Base-by-base conservation (phyloP, 768 basidiomycete species). In the Phanerochaete sordida region DNA sequence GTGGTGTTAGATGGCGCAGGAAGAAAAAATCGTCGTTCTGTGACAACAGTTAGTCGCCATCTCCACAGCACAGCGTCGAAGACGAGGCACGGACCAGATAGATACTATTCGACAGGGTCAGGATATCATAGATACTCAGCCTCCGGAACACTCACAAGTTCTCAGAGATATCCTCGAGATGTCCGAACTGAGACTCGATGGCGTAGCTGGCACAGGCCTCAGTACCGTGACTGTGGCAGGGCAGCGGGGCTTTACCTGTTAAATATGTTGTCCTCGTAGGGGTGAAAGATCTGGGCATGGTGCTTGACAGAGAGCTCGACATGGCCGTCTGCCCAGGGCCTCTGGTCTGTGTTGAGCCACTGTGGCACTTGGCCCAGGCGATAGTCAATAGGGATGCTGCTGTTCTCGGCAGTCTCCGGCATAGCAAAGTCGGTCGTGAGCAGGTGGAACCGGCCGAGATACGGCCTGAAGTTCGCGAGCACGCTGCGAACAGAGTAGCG, bases 21-120 rank as follows among this genome's bases (percentile, higher is more conserved):
- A 78, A 62, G 64, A 74, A 79, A 58, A 76, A 74, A 64, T 79
- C 78, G 62, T 79, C 77, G 62, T 79, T 79, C 67, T 74, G 11
- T 16, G 37, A 11, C 3, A 5, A 43, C 23, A 21, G 37, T 55
- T 44, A 45, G 24, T 23, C 16, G 23, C 13, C 37, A 7, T 3
- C 11, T 11, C 12, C 16, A 15, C 19, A 16, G 15, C 37, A 35
- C 16, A 30, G 43, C 15, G 35, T 13, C 7, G 33, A 13, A 35
- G 13, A 13, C 6, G 13, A 35, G 8, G 21, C 24, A 23, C 68
- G 1, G n/a, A 57, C 60, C 47, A 61, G 27, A 30, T 61, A 56
- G 7, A 55, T 49, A 30, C 52, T 54, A 52, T 35, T 12, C 8
- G 24, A 31, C 12, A 3, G 27, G 35, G 52, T 44, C 31, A 54